A percentile compares a stretch with the other conserved stretches of the same genome.
phyloP scores from a whole-genome alignment of 495 filamentous ascomycete genomes.

The Lindgomyces ingoldianus region DNA sequence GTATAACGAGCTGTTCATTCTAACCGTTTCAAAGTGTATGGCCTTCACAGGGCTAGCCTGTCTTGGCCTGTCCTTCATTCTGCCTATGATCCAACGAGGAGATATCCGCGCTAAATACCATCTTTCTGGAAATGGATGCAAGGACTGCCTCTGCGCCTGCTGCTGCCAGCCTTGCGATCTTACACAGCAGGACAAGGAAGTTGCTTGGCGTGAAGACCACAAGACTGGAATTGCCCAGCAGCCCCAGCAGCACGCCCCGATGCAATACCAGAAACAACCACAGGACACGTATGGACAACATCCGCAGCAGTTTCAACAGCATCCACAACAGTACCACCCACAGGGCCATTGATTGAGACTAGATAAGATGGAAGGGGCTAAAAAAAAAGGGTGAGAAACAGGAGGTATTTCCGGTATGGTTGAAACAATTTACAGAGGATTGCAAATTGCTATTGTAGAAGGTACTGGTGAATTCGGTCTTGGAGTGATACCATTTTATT shows the following conservation, averaged over 20 bases:
- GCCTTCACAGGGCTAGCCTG: constrained; percentile 36
- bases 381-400: too few relatives aligned
- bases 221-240: background rate
- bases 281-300: background rate
- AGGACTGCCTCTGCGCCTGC: constrained; percentile 54
- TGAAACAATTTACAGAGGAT: too few relatives aligned
- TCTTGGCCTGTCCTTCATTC: constrained; percentile 47
- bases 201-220: constrained; percentile 27
- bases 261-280: constrained; percentile 7
- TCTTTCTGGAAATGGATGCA: constrained; percentile 56
- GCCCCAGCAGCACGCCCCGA: background rate
- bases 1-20: background rate
- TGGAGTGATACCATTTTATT: too few relatives aligned
- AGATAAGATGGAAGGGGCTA: too few relatives aligned
- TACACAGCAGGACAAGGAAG: constrained; percentile 59
- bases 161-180: constrained; percentile 58
- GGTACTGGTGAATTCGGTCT: too few relatives aligned
- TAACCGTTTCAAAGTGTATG: constrained; percentile 25
- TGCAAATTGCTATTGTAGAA: too few relatives aligned
- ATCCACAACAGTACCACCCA: background rate
- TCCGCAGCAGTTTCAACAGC: too few relatives aligned
- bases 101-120: constrained; percentile 56
- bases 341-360: background rate
- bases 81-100: constrained; percentile 55
- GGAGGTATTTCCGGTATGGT: too few relatives aligned